Base-by-base conservation (phyloP, 2,329 filamentous ascomycete genomes). In the Neoscytalidium dimidiatum region DNA sequence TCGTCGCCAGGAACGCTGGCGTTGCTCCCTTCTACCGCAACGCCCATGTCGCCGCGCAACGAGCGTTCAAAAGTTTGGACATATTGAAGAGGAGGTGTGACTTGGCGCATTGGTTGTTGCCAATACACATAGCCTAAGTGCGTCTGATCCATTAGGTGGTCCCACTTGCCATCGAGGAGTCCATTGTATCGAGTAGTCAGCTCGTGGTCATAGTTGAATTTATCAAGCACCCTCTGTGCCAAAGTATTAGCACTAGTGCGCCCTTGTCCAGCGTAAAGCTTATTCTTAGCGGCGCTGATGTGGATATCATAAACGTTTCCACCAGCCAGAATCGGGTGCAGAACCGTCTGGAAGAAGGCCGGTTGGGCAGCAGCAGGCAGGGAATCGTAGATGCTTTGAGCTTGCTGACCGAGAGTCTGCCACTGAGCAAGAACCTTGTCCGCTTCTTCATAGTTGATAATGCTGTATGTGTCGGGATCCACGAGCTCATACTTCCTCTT, bases 91-190 rank as follows among this genome's bases (percentile, higher is more conserved):
- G 85, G 83, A 0, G 89, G 88, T 1, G 90, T 82, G 0, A 84
- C 84, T 71, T 92, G 90, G 35, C 88, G 81, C 89, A 91, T 91
- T 1, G 90, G 88, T 72, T 91, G 89, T 75, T 92, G 89, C 88
- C 77, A 79, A 67, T 76, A 77, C 13, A 77, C 73, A 63, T 78
- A 77, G 14, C 75, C 75, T n/a, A 78, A 64, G 70, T 79, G 77
- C 5, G 76, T 78, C 63, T 79, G 77, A 33, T 78, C 71, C 66
- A 73, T 72, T 66, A 79, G 78, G 60, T 79, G 77, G 29, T 74
- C 69, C 77, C 76, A 78, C 65, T 78, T 79, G 7, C 76, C 76
- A 61, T 72, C 73, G 53, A 77, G 71, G 2, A 77, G 67, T 21
- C 68, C 68, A 61, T 78, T 74, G 62, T 78, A 79, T 51, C 67